These are phyloP conservation scores for Penicillium robsamsonii DNA, from an alignment of 495 filamentous ascomycete genomes.

Conservation along the genomic window DNA sequence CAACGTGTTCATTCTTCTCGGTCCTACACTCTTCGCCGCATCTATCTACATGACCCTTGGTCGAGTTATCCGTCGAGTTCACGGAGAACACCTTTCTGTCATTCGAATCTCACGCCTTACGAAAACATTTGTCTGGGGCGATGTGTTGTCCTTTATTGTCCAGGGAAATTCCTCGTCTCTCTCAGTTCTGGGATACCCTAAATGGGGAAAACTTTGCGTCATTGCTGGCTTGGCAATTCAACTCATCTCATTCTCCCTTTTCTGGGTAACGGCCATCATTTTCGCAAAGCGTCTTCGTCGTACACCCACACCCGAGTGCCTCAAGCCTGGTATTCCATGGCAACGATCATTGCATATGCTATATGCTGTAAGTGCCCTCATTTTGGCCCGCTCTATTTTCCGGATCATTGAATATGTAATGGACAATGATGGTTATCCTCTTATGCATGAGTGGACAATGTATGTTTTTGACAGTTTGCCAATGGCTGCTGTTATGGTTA, in stretches of 20 bases:
- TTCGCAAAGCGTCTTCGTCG: constrained; percentile 13
- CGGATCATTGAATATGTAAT: constrained; percentile 57
- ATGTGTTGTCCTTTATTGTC: constrained; percentile 20
- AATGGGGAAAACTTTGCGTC: constrained; percentile 5
- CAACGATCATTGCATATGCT: constrained; percentile 44
- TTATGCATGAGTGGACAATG: constrained; percentile 52
- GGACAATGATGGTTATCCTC: constrained; percentile 46
- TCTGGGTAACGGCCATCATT: constrained; percentile 11
- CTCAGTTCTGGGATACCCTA: not conserved
- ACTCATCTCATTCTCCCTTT: constrained; percentile 11
- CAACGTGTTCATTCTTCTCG: constrained; percentile 31
- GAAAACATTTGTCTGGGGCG: constrained; percentile 27
- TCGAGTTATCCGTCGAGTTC: constrained; percentile 39
- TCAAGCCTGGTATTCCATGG: constrained; percentile 41
- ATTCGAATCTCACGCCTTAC: constrained; percentile 12
- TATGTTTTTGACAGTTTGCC: constrained; percentile 57
- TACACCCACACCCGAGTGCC: constrained; percentile 7
- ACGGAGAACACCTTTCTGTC: constrained; percentile 32
- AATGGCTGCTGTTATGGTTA: constrained; percentile 51
- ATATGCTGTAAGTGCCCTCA: constrained; percentile 48
- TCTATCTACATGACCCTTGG: constrained; percentile 55
- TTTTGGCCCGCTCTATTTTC: constrained; percentile 58
- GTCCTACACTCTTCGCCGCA: constrained; percentile 46
- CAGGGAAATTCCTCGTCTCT: constrained; percentile 8
- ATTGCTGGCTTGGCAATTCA: constrained; percentile 10